Evolutionary conservation across 352 stramenopile species (phyloP).

Genomic region (Hyaloperonospora brassicae): DNA sequence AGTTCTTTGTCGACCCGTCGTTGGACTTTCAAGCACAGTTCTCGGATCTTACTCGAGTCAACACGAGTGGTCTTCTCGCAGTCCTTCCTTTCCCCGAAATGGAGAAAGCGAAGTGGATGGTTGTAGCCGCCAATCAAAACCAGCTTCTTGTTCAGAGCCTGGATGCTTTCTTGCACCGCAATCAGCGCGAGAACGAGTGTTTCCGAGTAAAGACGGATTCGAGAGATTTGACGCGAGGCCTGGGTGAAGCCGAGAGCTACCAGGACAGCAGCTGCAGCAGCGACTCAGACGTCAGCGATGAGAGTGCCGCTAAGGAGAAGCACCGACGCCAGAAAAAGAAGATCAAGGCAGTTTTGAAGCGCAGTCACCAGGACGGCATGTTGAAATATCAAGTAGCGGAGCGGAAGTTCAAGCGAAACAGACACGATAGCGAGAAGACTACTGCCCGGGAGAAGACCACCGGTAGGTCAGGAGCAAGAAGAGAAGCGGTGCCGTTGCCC

Average conservation of each 20-base stretch:
- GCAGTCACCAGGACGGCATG: constrained; percentile 9
- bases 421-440: constrained; percentile 14
- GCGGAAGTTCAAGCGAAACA: constrained; percentile 19
- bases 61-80: constrained; percentile 54
- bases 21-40: constrained; percentile 67
- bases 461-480: constrained; percentile 10
- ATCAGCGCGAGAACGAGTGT: constrained; percentile 41
- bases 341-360: constrained; percentile 16
- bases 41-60: constrained; percentile 68
- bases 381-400: constrained; percentile 15
- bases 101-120: constrained; percentile 66
- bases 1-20: constrained; percentile 75
- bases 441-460: constrained; percentile 5
- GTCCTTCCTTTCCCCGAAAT: constrained; percentile 48
- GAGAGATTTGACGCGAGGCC: constrained; percentile 35
- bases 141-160: constrained; percentile 64
- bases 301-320: constrained; percentile 13
- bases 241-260: constrained; percentile 26
- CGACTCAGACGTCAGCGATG: constrained; percentile 16
- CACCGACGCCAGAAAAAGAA: constrained; percentile 16
- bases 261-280: constrained; percentile 22
- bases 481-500: neutral
- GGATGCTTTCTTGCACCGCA: constrained; percentile 54
- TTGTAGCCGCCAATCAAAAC: constrained; percentile 65
- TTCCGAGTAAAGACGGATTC: constrained; percentile 40